phyloP scores from a whole-genome alignment of 2,329 filamentous ascomycete genomes.

The Alternaria triticimaculans region DNA sequence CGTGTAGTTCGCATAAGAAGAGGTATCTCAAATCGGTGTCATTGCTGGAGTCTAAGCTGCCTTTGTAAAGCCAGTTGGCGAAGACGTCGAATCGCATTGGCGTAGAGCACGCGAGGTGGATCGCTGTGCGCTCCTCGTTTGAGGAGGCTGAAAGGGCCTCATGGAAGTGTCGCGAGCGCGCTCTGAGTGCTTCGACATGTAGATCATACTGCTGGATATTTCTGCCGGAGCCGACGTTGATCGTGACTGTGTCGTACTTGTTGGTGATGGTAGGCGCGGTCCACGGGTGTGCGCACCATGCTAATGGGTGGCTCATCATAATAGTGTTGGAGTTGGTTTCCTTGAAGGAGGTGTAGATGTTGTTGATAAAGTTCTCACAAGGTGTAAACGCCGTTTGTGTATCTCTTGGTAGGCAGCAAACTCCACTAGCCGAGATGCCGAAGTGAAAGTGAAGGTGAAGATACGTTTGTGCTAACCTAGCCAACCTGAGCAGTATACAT shows the following conservation, averaged over 20 bases:
- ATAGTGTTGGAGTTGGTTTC: not conserved
- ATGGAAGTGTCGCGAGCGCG: not conserved
- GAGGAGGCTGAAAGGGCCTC: not conserved
- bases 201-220: not conserved
- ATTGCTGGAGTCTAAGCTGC: not conserved
- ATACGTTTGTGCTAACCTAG: not conserved
- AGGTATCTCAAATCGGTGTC: not conserved
- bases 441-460: not conserved
- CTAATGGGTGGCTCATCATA: not conserved
- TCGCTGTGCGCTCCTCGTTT: not conserved
- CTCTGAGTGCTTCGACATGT: not conserved
- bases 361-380: not conserved
- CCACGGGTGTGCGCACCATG: not conserved
- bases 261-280: not conserved
- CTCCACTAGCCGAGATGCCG: not conserved
- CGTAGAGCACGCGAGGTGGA: not conserved
- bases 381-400: not conserved
- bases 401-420: not conserved
- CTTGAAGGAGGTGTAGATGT: not conserved
- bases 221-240: accelerated
- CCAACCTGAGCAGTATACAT: too few relatives aligned
- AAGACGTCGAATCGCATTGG: not conserved
- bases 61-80: not conserved
- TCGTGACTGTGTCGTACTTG: not conserved
- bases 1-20: not conserved